phyloP scores from a whole-genome alignment of 345 rosid genomes.

The Murraya koenigii region DNA sequence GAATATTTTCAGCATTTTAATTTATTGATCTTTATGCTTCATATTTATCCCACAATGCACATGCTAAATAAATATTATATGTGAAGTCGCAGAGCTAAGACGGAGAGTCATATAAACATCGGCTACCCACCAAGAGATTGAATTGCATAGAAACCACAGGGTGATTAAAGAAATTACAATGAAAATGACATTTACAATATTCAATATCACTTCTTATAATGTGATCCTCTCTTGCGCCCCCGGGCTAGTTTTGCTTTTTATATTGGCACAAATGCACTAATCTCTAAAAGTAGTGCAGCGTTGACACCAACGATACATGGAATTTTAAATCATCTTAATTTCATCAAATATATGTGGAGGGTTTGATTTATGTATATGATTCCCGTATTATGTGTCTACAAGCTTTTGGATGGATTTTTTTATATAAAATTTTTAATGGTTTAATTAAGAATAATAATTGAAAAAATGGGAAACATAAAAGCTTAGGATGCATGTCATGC shows the following conservation, averaged over 20 bases:
- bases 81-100: no score
- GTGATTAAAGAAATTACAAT: not conserved
- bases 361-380: not conserved
- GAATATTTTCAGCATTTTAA: no score
- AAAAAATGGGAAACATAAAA: not conserved
- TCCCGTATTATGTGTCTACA: not conserved
- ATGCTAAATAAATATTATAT: no score
- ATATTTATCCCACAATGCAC: no score
- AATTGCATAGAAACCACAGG: not conserved
- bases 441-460: not conserved
- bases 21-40: no score
- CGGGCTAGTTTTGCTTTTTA: conserved; percentile 3
- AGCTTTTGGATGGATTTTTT: not conserved
- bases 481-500: not conserved
- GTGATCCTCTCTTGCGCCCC: not conserved
- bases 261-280: conserved; percentile 11
- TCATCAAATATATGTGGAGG: not conserved
- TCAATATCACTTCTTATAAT: conserved; percentile 7
- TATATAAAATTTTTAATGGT: not conserved
- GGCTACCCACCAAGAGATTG: not conserved
- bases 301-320: conserved; percentile 14
- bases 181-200: conserved; percentile 23
- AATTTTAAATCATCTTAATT: not conserved
- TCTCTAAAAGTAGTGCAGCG: conserved; percentile 7
- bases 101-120: no score